Base-by-base conservation (phyloP, 192 early-diverging fungal genomes). In the Powellomyces hirtus region DNA sequence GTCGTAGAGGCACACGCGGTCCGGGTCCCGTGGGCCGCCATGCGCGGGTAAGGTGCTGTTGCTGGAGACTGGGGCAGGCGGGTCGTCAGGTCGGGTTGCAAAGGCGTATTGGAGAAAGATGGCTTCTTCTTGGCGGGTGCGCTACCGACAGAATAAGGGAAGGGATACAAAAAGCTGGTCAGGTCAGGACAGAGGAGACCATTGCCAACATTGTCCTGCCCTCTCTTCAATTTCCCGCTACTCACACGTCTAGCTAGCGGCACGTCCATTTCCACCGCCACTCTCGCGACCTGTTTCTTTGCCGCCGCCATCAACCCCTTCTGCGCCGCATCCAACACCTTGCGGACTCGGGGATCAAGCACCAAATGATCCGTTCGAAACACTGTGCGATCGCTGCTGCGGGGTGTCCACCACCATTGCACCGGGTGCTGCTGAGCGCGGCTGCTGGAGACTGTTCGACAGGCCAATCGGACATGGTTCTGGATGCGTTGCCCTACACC, bases 1-100 rank as follows among this genome's bases (percentile, higher is more conserved):
- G 44, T 69, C 68, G 53, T 80, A 78, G 18, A 83, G 60, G 61
- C 62, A 70, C 20, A 70, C 14, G 26, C 68, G 65, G 1, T 64
- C 71, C n/a, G 42, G 56, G 27, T 66, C 68, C 8, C 63, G 50
- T 20, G 10, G 45, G 8, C 44, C 57, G 5, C 31, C 20, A 18
- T 38, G 35, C 24, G 64, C 60, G 24, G 65, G 38, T 10, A 51
- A 34, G 18, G 46, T 59, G 27, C 14, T 46, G 11, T 29, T 38
- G 22, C 24, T 50, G 29, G 56, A 52, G 40, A 38, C 35, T n/a
- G 49, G 16, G 22, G 18, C 36, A 14, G 40, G n/a, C 18, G 64
- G 22, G 58, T 65, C 64, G 35, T 71, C 58, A 26, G 49, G 57
- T 31, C 30, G 24, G 26, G 36, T 26, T 1, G 31, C 31, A 33